Base-by-base conservation (phyloP, 768 basidiomycete genomes). In the Lepiota venenata region DNA sequence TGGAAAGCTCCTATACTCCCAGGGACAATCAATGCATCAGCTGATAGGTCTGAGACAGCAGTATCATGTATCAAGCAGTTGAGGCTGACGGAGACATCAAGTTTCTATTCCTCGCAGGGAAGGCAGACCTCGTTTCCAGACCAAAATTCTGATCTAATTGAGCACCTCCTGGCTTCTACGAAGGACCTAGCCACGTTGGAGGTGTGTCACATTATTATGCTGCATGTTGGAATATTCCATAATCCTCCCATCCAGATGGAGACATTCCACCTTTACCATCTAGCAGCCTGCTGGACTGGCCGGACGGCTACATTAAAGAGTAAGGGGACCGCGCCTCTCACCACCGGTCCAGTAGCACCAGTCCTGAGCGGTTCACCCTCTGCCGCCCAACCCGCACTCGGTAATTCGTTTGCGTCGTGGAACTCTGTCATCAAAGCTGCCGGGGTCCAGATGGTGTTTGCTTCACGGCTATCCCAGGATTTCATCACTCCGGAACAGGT, bases 81-180 rank as follows among this genome's bases (percentile, higher is more conserved):
- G 40, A 16, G 20, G 36, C 20, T 51, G 37, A 48, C 41, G 27
- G 16, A 55, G 41, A 32, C 36, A 50, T 58, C 16, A 58, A 91
- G 89, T 64, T 91, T 91, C 71, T 92, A 92, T 71, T 90, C 89
- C 46, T 91, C 89, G 11, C 91, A 92, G 71, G 91, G 91, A 42
- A 79, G 91, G 58, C 83, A 84, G 61, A 91, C 89, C 2, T 87
- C 87, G 4, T 92, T 92, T 63, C 82, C 81, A 35, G 90, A 92
- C 68, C 74, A 81, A 63, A 93, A 92, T 65, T 72, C 73, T 29
- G 69, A 74, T 61, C 77, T 92, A 51, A 81, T 91, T 48, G 74
- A 80, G 46, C 67, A 76, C 38, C 67, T 92, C 42, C 73, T 77
- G 61, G 63, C 66, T 27, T 67, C 72, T n/a, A 72, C 82, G 41